A percentile compares a stretch with the other conserved stretches of the same genome.
phyloP scores from a whole-genome alignment of 2,329 filamentous ascomycete species.

The Fusarium humuli region DNA sequence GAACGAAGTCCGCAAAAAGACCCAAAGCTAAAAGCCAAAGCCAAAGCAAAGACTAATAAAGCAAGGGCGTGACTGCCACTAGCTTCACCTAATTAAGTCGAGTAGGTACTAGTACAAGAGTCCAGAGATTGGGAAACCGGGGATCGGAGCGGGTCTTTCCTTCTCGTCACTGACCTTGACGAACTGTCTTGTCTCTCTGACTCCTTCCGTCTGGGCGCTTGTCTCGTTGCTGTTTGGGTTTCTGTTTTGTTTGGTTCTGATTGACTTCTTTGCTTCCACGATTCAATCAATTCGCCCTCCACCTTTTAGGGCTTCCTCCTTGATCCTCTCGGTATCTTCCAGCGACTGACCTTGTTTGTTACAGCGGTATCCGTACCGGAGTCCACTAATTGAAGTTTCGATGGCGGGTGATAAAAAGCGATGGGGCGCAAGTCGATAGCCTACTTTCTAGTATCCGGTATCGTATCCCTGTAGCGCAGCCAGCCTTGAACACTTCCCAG shows the following conservation, averaged over 20 bases:
- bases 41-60: not conserved
- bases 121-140: constrained; percentile 25
- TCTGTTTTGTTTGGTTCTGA: not conserved
- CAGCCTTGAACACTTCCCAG: constrained; percentile 22
- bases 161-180: not conserved
- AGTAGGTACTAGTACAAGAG: constrained; percentile 12
- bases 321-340: not conserved
- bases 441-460: constrained; percentile 7
- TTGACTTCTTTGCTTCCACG: not conserved
- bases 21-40: not conserved
- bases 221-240: constrained; percentile 15
- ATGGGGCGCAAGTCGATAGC: constrained; percentile 29
- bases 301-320: not conserved
- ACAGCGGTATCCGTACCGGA: not conserved
- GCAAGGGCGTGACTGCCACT: constrained; percentile 36
- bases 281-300: not conserved
- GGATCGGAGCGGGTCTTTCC: constrained; percentile 34
- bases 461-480: constrained; percentile 26
- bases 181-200: constrained; percentile 14
- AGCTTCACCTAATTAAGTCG: constrained; percentile 12
- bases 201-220: constrained; percentile 29
- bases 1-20: not conserved
- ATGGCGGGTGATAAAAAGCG: constrained; percentile 19
- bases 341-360: constrained; percentile 18
- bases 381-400: constrained; percentile 24